Evolutionary conservation across 129 eudicot species (phyloP).

Genomic region (Oenanthe sinensis): DNA sequence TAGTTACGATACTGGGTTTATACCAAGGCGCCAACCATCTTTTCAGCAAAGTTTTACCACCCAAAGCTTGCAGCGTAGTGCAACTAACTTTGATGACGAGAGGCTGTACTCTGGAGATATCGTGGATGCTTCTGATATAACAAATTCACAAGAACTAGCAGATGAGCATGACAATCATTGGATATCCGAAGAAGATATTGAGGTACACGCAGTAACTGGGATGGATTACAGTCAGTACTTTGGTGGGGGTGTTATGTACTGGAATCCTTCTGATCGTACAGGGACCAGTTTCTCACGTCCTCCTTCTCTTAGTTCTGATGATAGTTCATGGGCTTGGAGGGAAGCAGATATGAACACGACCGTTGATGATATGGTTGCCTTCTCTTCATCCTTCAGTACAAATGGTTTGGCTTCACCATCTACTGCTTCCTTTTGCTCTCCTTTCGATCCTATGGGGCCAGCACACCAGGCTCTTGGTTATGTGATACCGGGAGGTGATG

Average conservation of each 20-base stretch:
- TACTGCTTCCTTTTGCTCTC: slow-evolving; percentile 74
- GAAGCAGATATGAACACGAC: slow-evolving; percentile 85
- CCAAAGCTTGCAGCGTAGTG: slow-evolving; percentile 26
- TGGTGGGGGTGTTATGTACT: slow-evolving; percentile 98
- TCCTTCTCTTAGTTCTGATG: slow-evolving; percentile 95
- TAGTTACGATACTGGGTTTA: slow-evolving; percentile 48
- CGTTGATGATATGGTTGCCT: slow-evolving; percentile 97
- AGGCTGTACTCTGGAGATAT: slow-evolving; percentile 39
- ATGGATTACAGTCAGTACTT: slow-evolving; percentile 87
- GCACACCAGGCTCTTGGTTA: slow-evolving; percentile 60
- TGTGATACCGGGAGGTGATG: slow-evolving; percentile 66
- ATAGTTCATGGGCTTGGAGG: slow-evolving; percentile 96
- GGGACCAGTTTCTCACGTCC: slow-evolving; percentile 77
- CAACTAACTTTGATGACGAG: slow-evolving; percentile 41
- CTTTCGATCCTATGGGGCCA: slow-evolving; percentile 65
- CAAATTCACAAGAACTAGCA: slow-evolving; percentile 33
- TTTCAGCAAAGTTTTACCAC: slow-evolving; percentile 34
- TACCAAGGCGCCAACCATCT: slow-evolving; percentile 43
- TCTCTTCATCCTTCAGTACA: slow-evolving; percentile 86
- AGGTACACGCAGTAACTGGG: slow-evolving; percentile 60
- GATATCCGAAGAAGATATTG: slow-evolving; percentile 80
- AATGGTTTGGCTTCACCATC: slow-evolving; percentile 89
- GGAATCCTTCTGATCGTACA: slow-evolving; percentile 90
- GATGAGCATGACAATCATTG: slow-evolving; percentile 66
- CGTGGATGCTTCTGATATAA: slow-evolving; percentile 33